These are phyloP conservation scores for Benincasa hispida DNA, from an alignment of 306 rosid species.

Conservation along the genomic window DNA sequence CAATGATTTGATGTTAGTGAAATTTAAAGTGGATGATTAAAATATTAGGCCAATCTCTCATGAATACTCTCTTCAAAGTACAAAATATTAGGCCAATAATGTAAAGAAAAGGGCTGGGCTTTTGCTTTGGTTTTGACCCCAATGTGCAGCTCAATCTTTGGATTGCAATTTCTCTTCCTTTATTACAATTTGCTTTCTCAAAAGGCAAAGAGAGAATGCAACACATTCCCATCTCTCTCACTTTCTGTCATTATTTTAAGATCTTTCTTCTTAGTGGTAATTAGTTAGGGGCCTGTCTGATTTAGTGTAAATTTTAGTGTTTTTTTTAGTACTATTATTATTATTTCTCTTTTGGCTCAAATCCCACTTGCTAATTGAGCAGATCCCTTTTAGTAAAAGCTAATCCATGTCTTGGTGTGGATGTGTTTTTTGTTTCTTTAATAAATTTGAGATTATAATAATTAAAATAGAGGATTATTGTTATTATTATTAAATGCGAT, in stretches of 20 bases:
- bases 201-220: not conserved
- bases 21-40: not conserved
- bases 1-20: constrained; percentile 6
- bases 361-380: not conserved
- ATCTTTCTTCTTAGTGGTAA: not conserved
- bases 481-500: not conserved
- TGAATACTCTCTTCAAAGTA: not conserved
- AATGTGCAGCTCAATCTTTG: not conserved
- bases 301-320: not conserved
- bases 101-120: not conserved
- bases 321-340: not conserved
- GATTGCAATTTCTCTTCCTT: not conserved
- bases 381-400: not conserved
- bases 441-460: not conserved
- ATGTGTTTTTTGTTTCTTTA: not conserved
- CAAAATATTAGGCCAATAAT: not conserved
- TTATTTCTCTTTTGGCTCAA: not conserved
- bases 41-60: no score
- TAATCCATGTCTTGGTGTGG: not conserved
- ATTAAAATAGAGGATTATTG: not conserved
- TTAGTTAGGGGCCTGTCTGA: not conserved
- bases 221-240: not conserved
- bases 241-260: not conserved
- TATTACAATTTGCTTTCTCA: not conserved
- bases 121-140: not conserved